Evolutionary conservation across 331 rosid genomes (phyloP).

Genomic region (Spiraea crenata): DNA sequence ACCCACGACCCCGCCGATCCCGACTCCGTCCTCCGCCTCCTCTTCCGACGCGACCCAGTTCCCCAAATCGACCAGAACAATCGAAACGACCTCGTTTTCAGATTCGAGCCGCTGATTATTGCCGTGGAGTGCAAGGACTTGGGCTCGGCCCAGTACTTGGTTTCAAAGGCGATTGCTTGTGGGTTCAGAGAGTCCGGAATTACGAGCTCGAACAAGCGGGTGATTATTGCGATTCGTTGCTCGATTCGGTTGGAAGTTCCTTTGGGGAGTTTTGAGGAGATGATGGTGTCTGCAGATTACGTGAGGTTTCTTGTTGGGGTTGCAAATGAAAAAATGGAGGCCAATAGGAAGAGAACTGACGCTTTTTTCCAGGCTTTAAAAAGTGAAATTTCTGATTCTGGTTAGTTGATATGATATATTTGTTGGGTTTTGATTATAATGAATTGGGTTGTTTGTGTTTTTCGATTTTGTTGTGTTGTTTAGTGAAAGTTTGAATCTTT

Average conservation of each 20-base stretch:
- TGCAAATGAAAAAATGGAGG: constrained; percentile 85
- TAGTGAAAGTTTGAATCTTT: constrained; percentile 9
- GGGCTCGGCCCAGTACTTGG: constrained; percentile 67
- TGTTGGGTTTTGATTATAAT: neutral
- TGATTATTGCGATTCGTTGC: constrained; percentile 85
- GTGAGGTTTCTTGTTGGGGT: constrained; percentile 61
- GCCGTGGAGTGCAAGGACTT: constrained; percentile 86
- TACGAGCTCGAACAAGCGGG: constrained; percentile 65
- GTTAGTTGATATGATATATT: constrained; percentile 29
- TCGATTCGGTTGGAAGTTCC: constrained; percentile 82
- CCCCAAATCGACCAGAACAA: neutral
- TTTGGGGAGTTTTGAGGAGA: constrained; percentile 47
- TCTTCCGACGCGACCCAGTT: constrained; percentile 49
- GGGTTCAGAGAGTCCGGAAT: constrained; percentile 95
- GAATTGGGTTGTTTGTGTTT: neutral
- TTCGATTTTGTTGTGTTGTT: neutral
- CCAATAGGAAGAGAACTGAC: constrained; percentile 66
- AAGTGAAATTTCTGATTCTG: constrained; percentile 51
- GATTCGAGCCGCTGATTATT: constrained; percentile 85
- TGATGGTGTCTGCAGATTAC: constrained; percentile 71
- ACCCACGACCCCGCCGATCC: constrained; percentile 73
- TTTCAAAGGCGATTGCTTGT: constrained; percentile 76
- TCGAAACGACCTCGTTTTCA: constrained; percentile 61
- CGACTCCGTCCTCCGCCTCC: constrained; percentile 51
- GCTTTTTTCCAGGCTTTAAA: constrained; percentile 54